Base-by-base conservation (phyloP, 2,329 filamentous ascomycete species). In the Penicillium sp. region DNA sequence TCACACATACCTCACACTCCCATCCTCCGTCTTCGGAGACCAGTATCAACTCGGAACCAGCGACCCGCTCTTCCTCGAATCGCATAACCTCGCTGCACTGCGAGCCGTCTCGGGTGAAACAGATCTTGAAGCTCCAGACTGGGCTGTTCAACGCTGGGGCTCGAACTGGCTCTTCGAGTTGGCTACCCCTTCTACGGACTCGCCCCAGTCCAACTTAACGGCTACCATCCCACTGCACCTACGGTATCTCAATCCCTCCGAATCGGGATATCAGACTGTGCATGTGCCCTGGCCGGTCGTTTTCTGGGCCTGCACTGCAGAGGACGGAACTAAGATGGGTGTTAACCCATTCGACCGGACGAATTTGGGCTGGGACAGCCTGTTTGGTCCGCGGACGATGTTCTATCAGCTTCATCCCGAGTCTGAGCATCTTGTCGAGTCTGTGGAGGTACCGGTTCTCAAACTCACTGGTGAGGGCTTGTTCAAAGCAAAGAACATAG, bases 51-150 rank as follows among this genome's bases (percentile, higher is more conserved):
- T 96, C 50, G 71, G 67, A 14, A 74, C 70, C 8, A 63, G 62
- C 3, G 71, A 74, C 47, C 69, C 78, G 0, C 76, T 95, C 4
- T 93, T 94, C 69, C 77, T 95, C 24, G 69, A 80, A 3, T 90
- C 88, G 0, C 89, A 95, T 60, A 88, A 94, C 61, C 77, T 96
- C 16, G 74, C 77, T 2, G 74, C 79, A 1, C 71, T 94, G 32
- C 82, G 77, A 36, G 81, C 85, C 53, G 77, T 88, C 11, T 82
- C 82, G 22, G 79, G 86, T 10, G 87, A 88, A 16, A 86, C 90
- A 6, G 90, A 97, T 57, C 82, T 97, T 43, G 91, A 97, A 71
- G 89, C 89, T 0, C 91, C 91, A 1, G 85, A 85, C 58, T 97
- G 94, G 74, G 81, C 84, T 1, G 77, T 89, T 24, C 63, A 77